Evolutionary conservation across 1,139 yeast species (phyloP).

Genomic region (Kodamaea sp.): DNA sequence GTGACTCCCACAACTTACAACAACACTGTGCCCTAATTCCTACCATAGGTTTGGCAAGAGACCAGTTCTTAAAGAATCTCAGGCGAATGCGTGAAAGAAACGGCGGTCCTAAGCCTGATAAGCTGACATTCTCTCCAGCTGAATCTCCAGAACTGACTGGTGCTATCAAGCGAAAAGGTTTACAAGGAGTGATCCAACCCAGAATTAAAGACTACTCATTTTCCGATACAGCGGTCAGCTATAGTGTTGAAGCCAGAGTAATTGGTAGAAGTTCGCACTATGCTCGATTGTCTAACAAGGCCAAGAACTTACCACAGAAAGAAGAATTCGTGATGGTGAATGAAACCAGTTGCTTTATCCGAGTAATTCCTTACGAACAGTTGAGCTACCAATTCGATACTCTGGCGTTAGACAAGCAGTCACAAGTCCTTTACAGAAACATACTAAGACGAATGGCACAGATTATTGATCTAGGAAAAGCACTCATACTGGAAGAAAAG

Average conservation of each 20-base stretch:
- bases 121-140: not conserved
- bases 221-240: conserved; percentile 34
- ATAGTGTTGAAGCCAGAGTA: conserved; percentile 37
- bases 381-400: conserved; percentile 12
- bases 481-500: conserved; percentile 8
- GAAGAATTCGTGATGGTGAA: conserved; percentile 26
- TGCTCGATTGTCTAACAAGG: conserved; percentile 15
- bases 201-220: conserved; percentile 33
- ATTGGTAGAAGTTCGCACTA: conserved; percentile 36
- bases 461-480: conserved; percentile 19
- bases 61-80: conserved; percentile 24
- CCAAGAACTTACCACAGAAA: conserved; percentile 11
- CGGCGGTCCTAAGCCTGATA: not conserved
- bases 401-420: conserved; percentile 13
- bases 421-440: conserved; percentile 17
- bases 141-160: not conserved
- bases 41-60: conserved; percentile 31
- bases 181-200: conserved; percentile 18
- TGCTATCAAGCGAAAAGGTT: conserved; percentile 5
- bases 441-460: conserved; percentile 17
- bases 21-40: conserved; percentile 39
- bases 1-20: conserved; percentile 35
- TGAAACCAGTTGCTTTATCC: conserved; percentile 23
- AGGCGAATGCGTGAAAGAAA: conserved; percentile 17
- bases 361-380: conserved; percentile 23